Conservation (phyloP, 345 rosid species). For the Kernera saxatilis region DNA sequence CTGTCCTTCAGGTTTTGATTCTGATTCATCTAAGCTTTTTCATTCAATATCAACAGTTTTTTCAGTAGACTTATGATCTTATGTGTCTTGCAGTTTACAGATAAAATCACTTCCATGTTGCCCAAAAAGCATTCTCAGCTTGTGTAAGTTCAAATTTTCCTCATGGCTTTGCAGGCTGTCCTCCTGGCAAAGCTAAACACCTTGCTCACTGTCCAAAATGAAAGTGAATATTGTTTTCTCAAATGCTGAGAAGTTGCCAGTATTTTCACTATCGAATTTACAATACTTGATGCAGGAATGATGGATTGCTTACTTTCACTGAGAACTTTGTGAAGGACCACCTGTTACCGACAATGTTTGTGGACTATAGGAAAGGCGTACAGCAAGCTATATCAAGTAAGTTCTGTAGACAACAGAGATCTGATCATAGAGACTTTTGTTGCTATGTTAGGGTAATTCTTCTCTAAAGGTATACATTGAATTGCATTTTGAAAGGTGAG, state of each 20-base stretch:
- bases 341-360: slow-evolving; percentile 93
- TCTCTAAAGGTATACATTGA: background rate
- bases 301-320: slow-evolving; percentile 88
- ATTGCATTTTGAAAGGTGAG: slow-evolving; percentile 8
- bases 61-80: slow-evolving; percentile 21
- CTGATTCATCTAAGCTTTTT: slow-evolving; percentile 21
- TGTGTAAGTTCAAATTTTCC: slow-evolving; percentile 53
- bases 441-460: slow-evolving; percentile 7
- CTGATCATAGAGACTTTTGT: slow-evolving; percentile 11
- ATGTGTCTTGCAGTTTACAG: slow-evolving; percentile 77
- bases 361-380: slow-evolving; percentile 94
- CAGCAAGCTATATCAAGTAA: slow-evolving; percentile 99
- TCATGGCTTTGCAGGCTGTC: background rate
- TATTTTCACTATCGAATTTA: background rate
- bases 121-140: slow-evolving; percentile 83
- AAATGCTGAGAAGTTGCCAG: background rate
- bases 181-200: slow-evolving; percentile 4
- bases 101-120: slow-evolving; percentile 77
- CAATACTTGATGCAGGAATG: slow-evolving; percentile 55
- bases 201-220: slow-evolving; percentile 2
- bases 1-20: slow-evolving; percentile 81
- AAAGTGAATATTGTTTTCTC: slow-evolving; percentile 8
- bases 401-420: slow-evolving; percentile 33
- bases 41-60: slow-evolving; percentile 1
- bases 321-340: slow-evolving; percentile 99